A percentile compares a stretch with the other conserved stretches of the same genome.
Evolutionary conservation across 352 stramenopile genomes (phyloP).

Genomic region (Globisporangium megalacanthum): DNA sequence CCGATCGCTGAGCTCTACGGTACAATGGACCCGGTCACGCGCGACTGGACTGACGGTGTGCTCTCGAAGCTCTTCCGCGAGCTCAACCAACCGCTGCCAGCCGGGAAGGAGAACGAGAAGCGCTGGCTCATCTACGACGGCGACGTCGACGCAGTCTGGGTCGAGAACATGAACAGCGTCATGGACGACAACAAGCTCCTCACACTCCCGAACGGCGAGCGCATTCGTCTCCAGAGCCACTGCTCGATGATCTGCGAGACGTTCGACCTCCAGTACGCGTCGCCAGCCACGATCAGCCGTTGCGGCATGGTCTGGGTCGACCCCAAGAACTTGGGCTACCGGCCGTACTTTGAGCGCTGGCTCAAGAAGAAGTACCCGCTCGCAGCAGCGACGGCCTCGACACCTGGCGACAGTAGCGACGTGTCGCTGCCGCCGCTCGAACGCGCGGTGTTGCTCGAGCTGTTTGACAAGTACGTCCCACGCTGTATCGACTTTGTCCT

Average conservation of each 20-base stretch:
- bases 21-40: constrained; percentile 92
- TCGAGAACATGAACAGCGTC: constrained; percentile 98
- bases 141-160: constrained; percentile 95
- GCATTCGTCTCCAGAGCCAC: constrained; percentile 91
- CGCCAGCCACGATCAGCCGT: constrained; percentile 91
- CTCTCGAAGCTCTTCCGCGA: constrained; percentile 93
- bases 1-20: constrained; percentile 93
- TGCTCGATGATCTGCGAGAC: constrained; percentile 95
- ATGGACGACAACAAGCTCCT: constrained; percentile 97
- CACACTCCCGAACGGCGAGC: constrained; percentile 94
- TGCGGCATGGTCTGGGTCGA: constrained; percentile 98
- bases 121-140: constrained; percentile 95
- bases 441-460: constrained; percentile 50
- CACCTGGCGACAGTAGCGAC: background rate
- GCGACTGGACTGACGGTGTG: constrained; percentile 95
- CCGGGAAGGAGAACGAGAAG: constrained; percentile 90
- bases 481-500: constrained; percentile 92
- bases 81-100: constrained; percentile 89
- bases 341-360: constrained; percentile 94
- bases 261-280: constrained; percentile 95
- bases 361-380: constrained; percentile 86
- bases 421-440: constrained; percentile 34
- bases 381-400: background rate
- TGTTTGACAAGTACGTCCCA: constrained; percentile 94
- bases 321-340: constrained; percentile 94